Evolutionary conservation across 352 stramenopile species (phyloP), one percentile per base, ranked within the genome.

Genomic region (Pythium vanterpoolii): DNA sequence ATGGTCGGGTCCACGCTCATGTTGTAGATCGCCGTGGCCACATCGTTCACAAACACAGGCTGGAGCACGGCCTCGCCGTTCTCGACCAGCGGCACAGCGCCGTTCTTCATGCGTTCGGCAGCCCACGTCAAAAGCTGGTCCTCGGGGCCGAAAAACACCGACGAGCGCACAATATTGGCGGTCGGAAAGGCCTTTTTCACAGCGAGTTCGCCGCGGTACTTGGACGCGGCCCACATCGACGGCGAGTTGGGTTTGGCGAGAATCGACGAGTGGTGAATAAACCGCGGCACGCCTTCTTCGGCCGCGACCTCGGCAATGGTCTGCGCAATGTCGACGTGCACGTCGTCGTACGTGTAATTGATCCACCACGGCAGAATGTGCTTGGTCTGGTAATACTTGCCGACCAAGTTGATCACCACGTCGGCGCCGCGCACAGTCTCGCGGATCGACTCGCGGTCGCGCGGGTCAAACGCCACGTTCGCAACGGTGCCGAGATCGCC

Each of bases 331-430:
- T 93, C 78, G 31, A 99, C 96, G 76, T 99, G 95, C 43, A 97
- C 87, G 60, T 99, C 95, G 43, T 98, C 78, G 67, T 98, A 98
- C 60, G 83, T 91, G 73, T 96, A 99, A 77, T 98, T 92, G 86
- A 95, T 96, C 83, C 87, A 95, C 85, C 83, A 95, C 23, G 89
- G 88, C 38, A 97, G 71, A 3, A 97, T 72, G 71, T 97, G 86
- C 77, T 96, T 97, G 31, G 96, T 98, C 74, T 99, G 93, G 73
- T 99, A 99, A 74, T 98, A 83, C 69, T 99, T 99, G 46, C 96
- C 96, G 50, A 99, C 88, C 11, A 99, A 62, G 75, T 99, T 99
- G 68, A 99, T 93, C 33, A 99, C 96, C 60, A 98, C 78, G 64
- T 99, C 95, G 31, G 88, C 92, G 73, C 95, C 90, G 27, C 87